Evolutionary conservation across 2,329 filamentous ascomycete genomes (phyloP), one percentile per base, ranked within the genome.

Genomic region (Epichloe baconii): DNA sequence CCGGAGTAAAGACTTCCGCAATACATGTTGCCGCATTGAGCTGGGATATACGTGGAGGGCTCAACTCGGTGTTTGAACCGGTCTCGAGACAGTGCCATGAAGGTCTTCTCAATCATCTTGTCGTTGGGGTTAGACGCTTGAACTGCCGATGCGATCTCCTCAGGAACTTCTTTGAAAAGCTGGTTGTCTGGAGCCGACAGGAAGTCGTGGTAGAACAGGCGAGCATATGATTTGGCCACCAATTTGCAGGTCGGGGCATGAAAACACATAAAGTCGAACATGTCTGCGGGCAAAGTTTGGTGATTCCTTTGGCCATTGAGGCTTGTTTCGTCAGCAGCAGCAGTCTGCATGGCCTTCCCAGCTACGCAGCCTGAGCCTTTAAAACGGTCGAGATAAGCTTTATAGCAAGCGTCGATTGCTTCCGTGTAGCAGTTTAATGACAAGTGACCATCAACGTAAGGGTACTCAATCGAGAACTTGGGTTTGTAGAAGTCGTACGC

Each of bases 401-500:
- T 19, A 19, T 19, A 19, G 19, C 19, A 19, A 19, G 19, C 19
- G 19, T 19, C 19, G 19, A 19, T 19, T 19, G 19, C 19, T 19
- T 19, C 19, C 56, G 77, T 86, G 72, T 91, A 91, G 78, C 86
- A 91, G 69, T 74, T 84, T 66, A 89, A 68, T 47, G 86, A 91
- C 77, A 82, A 89, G 68, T 90, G 86, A 54, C 86, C 86, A 62
- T 91, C 86, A 52, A 91, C 86, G 64, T 87, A 83, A 56, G 86
- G 86, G 73, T 91, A 91, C 72, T 91, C 86, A 78, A 83, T 88
- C 63, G 86, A 86, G 58, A 91, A 75, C 69, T 91, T 86, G 62
- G 86, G 86, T 81, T 91, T 91, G 81, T 88, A 91, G 69, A 91
- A 91, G 69, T 91, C 86, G 70, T 91, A 93, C 61, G 83, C 83